These are phyloP conservation scores for Emmonsiellopsis sp. DNA, from an alignment of 2,329 filamentous ascomycete genomes.

Conservation along the genomic window DNA sequence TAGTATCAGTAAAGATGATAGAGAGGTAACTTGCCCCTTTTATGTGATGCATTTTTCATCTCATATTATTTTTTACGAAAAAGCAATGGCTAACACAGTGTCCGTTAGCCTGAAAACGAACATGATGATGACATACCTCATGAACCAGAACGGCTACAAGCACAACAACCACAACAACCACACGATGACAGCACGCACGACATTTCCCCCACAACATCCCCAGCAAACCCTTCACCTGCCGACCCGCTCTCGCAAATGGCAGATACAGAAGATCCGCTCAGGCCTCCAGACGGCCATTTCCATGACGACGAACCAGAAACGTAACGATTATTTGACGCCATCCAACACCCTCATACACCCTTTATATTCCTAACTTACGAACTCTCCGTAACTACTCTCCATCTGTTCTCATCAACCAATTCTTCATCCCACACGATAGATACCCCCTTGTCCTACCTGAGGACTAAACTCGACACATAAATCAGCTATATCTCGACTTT, in stretches of 20 bases:
- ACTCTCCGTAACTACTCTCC: neutral
- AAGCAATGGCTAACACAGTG: neutral
- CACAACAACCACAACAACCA: neutral
- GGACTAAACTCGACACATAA: too few species aligned
- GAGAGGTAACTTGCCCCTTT: conserved; percentile 20
- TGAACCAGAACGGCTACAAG: neutral
- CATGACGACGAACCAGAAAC: neutral
- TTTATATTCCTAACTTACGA: too few species aligned
- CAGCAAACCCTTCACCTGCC: neutral
- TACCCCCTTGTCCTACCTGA: neutral
- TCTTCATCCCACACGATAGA: neutral
- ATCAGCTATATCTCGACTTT: too few species aligned
- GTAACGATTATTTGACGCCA: neutral
- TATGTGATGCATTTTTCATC: neutral
- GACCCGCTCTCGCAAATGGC: neutral
- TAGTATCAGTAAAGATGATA: conserved; percentile 17
- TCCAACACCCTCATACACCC: neutral
- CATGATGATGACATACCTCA: neutral
- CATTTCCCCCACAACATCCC: neutral
- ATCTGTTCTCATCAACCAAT: neutral
- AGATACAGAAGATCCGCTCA: neutral
- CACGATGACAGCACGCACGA: neutral
- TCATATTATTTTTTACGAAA: neutral
- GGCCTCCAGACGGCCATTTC: neutral
- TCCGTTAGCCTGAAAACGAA: neutral